These are phyloP conservation scores for Talaromyces rugulosus DNA, from an alignment of 2,329 filamentous ascomycete genomes.

Conservation along the genomic window DNA sequence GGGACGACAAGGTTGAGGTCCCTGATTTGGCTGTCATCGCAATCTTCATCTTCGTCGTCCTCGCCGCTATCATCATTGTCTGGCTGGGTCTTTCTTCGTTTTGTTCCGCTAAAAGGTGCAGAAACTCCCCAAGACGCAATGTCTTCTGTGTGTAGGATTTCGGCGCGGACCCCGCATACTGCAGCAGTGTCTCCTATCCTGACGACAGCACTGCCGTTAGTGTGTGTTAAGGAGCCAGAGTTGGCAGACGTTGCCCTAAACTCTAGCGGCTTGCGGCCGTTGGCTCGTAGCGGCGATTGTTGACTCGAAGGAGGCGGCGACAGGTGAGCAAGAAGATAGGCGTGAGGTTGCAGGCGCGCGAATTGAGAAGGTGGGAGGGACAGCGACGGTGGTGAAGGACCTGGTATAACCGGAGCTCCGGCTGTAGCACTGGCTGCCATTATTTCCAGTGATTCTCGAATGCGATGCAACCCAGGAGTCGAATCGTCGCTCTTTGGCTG, in stretches of 20 bases:
- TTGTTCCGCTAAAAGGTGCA: conserved; percentile 32
- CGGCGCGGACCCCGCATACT: conserved; percentile 87
- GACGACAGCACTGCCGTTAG: conserved; percentile 84
- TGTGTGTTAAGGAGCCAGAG: conserved; percentile 78
- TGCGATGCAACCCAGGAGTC: background rate
- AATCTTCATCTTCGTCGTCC: conserved; percentile 35
- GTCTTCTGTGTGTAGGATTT: conserved; percentile 71
- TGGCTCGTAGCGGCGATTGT: conserved; percentile 66
- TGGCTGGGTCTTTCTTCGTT: conserved; percentile 24
- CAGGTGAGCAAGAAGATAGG: conserved; percentile 86
- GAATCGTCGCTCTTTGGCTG: background rate
- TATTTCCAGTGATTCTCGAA: background rate
- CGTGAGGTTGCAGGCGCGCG: conserved; percentile 81
- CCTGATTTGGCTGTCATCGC: conserved; percentile 44
- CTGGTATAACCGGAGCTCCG: conserved; percentile 11
- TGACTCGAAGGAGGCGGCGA: conserved; percentile 51
- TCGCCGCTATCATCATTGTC: conserved; percentile 14
- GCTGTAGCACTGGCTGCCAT: conserved; percentile 21
- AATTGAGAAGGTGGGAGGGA: conserved; percentile 65
- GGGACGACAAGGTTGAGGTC: conserved; percentile 72
- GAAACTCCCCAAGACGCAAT: conserved; percentile 56
- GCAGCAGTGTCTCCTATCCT: conserved; percentile 85
- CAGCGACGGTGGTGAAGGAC: conserved; percentile 35
- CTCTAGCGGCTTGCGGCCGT: conserved; percentile 68
- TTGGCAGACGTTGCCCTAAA: conserved; percentile 73